Evolutionary conservation across 2,329 filamentous ascomycete species (phyloP).

Genomic region (Kalmusia sp.): DNA sequence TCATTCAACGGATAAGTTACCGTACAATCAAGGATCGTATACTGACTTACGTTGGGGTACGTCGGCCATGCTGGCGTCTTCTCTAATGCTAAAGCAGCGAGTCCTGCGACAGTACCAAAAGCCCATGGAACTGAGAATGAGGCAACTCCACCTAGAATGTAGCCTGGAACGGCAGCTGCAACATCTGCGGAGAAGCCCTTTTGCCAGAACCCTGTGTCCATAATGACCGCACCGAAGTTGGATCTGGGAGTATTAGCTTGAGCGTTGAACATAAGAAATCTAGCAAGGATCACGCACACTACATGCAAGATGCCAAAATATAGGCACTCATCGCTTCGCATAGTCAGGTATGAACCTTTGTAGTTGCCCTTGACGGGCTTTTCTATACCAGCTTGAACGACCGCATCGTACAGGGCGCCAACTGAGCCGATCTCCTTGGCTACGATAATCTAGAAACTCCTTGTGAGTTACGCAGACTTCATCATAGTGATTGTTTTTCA

Average conservation of each 20-base stretch:
- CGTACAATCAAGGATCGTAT: too few species aligned
- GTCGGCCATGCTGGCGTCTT: slow-evolving; percentile 53
- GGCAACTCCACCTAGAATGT: slow-evolving; percentile 53
- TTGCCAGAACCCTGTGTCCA: slow-evolving; percentile 57
- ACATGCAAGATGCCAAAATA: slow-evolving; percentile 54
- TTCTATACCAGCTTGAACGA: slow-evolving; percentile 44
- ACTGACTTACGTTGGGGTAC: slow-evolving; percentile 45
- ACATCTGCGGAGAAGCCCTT: slow-evolving; percentile 46
- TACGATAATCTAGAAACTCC: too few species aligned
- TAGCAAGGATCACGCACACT: too few species aligned
- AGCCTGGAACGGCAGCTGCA: slow-evolving; percentile 35
- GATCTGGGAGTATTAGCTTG: too few species aligned
- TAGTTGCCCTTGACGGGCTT: slow-evolving; percentile 49
- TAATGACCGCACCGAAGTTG: slow-evolving; percentile 47
- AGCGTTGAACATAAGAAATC: too few species aligned
- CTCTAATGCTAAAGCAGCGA: slow-evolving; percentile 54
- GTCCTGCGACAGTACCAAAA: slow-evolving; percentile 55
- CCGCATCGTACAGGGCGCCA: slow-evolving; percentile 48
- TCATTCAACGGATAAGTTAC: too few species aligned
- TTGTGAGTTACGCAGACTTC: too few species aligned
- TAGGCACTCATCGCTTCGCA: slow-evolving; percentile 52
- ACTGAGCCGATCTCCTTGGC: slow-evolving; percentile 53
- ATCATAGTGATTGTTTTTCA: too few species aligned
- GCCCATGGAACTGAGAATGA: slow-evolving; percentile 59
- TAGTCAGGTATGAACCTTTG: slow-evolving; percentile 50